These are phyloP conservation scores for Macrophomina tecta DNA, from an alignment of 2,329 filamentous ascomycete genomes.

Conservation along the genomic window DNA sequence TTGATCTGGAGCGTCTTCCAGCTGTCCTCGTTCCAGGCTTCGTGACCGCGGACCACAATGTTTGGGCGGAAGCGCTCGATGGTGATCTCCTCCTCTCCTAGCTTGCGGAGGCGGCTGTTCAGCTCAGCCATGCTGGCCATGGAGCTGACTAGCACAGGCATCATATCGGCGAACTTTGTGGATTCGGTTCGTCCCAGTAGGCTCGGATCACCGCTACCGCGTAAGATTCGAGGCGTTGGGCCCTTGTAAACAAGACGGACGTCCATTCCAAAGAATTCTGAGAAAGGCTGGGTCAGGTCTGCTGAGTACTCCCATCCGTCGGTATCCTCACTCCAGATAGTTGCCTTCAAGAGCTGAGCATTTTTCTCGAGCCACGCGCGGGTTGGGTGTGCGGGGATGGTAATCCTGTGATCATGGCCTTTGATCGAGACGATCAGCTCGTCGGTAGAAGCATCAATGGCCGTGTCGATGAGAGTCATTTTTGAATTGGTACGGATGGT, in stretches of 20 bases:
- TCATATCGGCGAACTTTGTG: conserved; percentile 66
- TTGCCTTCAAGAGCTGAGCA: conserved; percentile 56
- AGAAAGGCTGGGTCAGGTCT: conserved; percentile 60
- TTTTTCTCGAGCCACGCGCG: conserved; percentile 60
- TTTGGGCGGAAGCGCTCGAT: conserved; percentile 70
- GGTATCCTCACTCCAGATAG: conserved; percentile 66
- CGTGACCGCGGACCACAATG: conserved; percentile 62
- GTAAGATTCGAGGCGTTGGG: conserved; percentile 60
- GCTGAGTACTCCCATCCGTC: conserved; percentile 62
- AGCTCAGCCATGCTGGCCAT: conserved; percentile 64
- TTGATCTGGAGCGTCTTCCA: conserved; percentile 65
- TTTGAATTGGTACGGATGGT: conserved; percentile 66
- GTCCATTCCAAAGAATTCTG: conserved; percentile 60
- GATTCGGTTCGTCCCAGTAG: conserved; percentile 60
- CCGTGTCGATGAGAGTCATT: conserved; percentile 68
- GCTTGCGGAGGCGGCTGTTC: conserved; percentile 56
- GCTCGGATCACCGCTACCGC: conserved; percentile 61
- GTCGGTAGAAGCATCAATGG: conserved; percentile 49
- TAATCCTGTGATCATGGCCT: conserved; percentile 54
- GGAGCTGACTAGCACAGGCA: conserved; percentile 62
- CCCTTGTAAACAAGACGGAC: conserved; percentile 68
- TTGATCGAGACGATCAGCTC: conserved; percentile 55
- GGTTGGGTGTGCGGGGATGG: conserved; percentile 62
- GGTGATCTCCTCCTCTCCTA: conserved; percentile 55
- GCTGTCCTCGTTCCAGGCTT: conserved; percentile 67